These are phyloP conservation scores for Sclerotinia nivalis DNA, from an alignment of 2,329 filamentous ascomycete genomes.

Conservation along the genomic window DNA sequence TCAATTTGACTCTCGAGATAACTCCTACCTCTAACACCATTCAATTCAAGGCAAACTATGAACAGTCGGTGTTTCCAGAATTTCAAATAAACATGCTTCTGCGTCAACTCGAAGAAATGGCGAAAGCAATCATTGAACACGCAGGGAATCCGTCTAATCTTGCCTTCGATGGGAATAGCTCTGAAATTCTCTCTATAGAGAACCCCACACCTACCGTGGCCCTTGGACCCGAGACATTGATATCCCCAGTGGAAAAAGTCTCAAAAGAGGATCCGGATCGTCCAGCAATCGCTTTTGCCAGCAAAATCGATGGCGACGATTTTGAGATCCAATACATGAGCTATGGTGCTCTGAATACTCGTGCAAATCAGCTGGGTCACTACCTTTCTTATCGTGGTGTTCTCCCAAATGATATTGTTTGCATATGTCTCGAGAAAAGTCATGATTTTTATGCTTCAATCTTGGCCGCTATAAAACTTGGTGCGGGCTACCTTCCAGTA, in stretches of 20 bases:
- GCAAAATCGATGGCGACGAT: conserved; percentile 46
- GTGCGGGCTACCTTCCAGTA: conserved; percentile 78
- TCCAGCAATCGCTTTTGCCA: conserved; percentile 65
- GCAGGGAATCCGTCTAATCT: conserved; percentile 19
- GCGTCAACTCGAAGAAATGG: conserved; percentile 60
- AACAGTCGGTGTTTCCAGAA: conserved; percentile 53
- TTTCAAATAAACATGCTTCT: conserved; percentile 58
- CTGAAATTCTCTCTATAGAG: conserved; percentile 36
- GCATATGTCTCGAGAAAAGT: conserved; percentile 77
- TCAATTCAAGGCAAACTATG: conserved; percentile 55
- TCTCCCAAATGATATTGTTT: conserved; percentile 59
- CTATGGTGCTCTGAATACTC: conserved; percentile 63
- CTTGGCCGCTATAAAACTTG: conserved; percentile 71
- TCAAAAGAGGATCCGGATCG: conserved; percentile 49
- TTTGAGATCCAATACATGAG: conserved; percentile 51
- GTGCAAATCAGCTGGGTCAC: conserved; percentile 64
- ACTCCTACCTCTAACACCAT: conserved; percentile 59
- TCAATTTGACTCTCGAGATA: conserved; percentile 73
- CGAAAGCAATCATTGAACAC: conserved; percentile 43
- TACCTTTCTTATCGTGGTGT: conserved; percentile 52
- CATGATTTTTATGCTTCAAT: conserved; percentile 71
- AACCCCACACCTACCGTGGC: conserved; percentile 30
- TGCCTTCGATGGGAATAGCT: conserved; percentile 27
- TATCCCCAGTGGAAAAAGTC: conserved; percentile 38
- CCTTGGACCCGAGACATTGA: conserved; percentile 31